Base-by-base conservation (phyloP, 306 rosid genomes). In the Gastrolobium villosum region DNA sequence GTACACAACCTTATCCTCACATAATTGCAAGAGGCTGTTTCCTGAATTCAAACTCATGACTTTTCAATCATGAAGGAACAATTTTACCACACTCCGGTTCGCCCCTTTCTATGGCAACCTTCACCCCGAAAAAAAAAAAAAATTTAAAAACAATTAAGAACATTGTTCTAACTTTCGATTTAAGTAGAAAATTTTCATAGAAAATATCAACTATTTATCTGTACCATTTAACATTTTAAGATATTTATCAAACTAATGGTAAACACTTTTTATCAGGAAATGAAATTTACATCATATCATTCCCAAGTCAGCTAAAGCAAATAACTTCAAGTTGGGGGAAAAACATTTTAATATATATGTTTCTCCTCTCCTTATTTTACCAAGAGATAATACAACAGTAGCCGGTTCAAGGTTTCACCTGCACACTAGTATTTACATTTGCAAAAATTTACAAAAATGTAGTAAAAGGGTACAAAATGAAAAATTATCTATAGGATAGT, bases 401-500 rank as follows among this genome's bases (percentile, higher is more conserved):
- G 89, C 91, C 26, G 86, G 90, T 82, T 75, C 65, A 59, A 84
- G 81, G 87, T 81, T 87, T 86, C 28, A 80, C 90, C 89, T 65
- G 36, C 72, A 70, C 61, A 52, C 88, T 88, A 82, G 87, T 91
- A 84, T 80, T 78, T 59, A 75, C 88, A 86, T 72, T 85, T 80
- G 78, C 70, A 83, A 84, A 90, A 80, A 80, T 90, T 78, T 88
- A 93, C 94, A 91, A 86, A 91, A 90, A 65, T 68, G 87, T 70
- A 74, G 36, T 84, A 45, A 41, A 54, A 8, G 41, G 46, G 66
- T 26, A 8, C 26, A 68, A 79, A 61, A 74, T 44, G 11, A 31
- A 75, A 45, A 70, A 2, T 68, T 57, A 73, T 54, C 65, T 43
- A 31, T 48, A 75, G 68, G 68, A 74, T 78, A 79, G 69, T 65